Percentiles rank a stretch among this genome's conserved stretches.
Conservation (phyloP, 768 basidiomycete genomes). For the Amanita jacksonii region DNA sequence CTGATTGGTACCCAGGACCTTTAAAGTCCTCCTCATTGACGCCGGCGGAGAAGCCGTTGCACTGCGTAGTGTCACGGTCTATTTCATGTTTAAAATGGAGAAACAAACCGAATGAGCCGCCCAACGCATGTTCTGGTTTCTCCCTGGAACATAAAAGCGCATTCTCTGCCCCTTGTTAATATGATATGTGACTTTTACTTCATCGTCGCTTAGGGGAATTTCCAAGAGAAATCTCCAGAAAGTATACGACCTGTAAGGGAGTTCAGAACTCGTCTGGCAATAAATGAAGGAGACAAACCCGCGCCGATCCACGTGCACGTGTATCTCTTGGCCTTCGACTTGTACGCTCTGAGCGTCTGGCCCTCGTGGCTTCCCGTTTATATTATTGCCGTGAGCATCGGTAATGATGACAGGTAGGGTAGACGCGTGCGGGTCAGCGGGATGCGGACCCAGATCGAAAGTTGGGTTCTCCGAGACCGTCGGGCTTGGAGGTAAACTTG, state of each 20-base stretch:
- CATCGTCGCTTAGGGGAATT: constrained; percentile 59
- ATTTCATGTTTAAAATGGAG: neutral
- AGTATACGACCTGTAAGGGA: constrained; percentile 56
- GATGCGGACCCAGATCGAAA: constrained; percentile 61
- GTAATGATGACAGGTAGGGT: constrained; percentile 20
- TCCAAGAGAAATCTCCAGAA: constrained; percentile 93
- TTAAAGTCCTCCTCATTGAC: constrained; percentile 84
- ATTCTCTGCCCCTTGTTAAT: constrained; percentile 74
- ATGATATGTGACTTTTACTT: constrained; percentile 73
- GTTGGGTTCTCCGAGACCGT: too few species aligned
- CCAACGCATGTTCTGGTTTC: constrained; percentile 81
- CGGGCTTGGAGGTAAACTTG: constrained; percentile 31
- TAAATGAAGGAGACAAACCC: constrained; percentile 29
- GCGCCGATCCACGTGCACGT: constrained; percentile 48
- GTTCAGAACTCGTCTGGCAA: neutral
- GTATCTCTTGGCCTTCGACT: constrained; percentile 60
- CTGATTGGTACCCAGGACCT: constrained; percentile 68
- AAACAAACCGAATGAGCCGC: constrained; percentile 72
- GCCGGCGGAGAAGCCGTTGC: constrained; percentile 84
- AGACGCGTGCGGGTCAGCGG: constrained; percentile 60
- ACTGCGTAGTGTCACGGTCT: constrained; percentile 31
- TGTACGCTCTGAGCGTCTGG: constrained; percentile 30
- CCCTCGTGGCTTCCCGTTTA: constrained; percentile 16
- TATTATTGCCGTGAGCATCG: constrained; percentile 15
- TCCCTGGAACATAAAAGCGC: constrained; percentile 77